phyloP scores from a whole-genome alignment of 176 grass and related monocot species.

The Raddia guianensis region DNA sequence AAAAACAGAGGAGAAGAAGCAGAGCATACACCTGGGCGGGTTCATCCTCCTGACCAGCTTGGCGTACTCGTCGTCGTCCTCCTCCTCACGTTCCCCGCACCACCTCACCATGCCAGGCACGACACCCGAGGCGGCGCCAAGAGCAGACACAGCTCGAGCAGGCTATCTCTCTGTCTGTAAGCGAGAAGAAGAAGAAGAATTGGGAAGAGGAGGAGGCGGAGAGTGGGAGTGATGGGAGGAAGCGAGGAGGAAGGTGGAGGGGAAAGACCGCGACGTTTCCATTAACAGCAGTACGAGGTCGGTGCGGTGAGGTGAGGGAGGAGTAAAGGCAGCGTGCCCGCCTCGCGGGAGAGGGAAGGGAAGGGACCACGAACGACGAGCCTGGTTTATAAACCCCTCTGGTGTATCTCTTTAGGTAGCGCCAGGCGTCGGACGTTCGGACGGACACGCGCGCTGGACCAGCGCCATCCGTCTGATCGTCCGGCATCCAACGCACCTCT shows the following conservation, averaged over 20 bases:
- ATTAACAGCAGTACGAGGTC: conserved; percentile 25
- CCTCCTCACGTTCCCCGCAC: neutral
- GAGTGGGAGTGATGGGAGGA: no score
- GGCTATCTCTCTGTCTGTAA: neutral
- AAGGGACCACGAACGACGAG: no score
- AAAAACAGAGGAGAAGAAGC: neutral
- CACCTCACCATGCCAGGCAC: conserved; percentile 19
- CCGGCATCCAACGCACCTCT: no score
- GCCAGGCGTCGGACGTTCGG: no score
- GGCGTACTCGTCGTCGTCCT: conserved; percentile 56
- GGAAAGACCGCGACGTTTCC: conserved; percentile 30
- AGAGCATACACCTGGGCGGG: conserved; percentile 43
- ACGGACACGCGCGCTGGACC: no score
- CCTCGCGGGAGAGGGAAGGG: no score
- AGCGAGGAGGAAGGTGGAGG: no score
- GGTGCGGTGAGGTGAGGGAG: neutral
- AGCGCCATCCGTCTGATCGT: no score
- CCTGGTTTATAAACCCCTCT: no score
- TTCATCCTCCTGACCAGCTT: conserved; percentile 66
- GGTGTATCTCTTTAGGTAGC: no score
- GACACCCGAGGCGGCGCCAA: neutral
- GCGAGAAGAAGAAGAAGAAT: neutral
- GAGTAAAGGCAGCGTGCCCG: conserved; percentile 21
- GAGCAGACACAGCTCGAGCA: neutral
- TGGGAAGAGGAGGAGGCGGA: neutral